Base-by-base conservation (phyloP, 164 flowering plant species). In the Platanus orientalis region DNA sequence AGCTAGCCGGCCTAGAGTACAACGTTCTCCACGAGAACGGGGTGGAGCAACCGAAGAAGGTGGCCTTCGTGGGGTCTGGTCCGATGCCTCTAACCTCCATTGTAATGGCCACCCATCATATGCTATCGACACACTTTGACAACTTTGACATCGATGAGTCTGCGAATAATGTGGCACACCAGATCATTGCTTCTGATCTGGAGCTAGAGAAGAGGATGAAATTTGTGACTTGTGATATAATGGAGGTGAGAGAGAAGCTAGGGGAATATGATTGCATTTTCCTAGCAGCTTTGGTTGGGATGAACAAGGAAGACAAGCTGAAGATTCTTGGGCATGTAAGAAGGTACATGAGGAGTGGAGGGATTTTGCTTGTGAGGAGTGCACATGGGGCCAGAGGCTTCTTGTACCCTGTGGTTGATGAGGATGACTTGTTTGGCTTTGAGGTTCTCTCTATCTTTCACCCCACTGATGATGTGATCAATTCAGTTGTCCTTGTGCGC, bases 1-100 rank as follows among this genome's bases (percentile, higher is more conserved):
- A 82, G 30, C 70, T 86, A 11, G 81, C 77, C 34, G 27, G 24
- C 16, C 26, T 80, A 4, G 92, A 84, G 48, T 58, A 70, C 63
- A 63, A 4, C 13, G 75, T 84, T 36, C 72, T 81, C 1, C 16
- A 0, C 3, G 63, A 76, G 7, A 69, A 80, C 54, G 75, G 76
- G 0, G 48, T 69, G 2, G 50, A 40, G 39, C 62, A 65, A 6
- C 85, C 89, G 0, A 78, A 76, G 52, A 75, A 69, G 50, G 71
- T 86, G 1, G 92, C 87, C n/a, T 86, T 86, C 34, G 64, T 84
- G 13, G 92, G 89, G 20, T 86, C 92, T 1, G 92, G 92, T 58
- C 84, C 87, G 9, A 60, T 86, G 76, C 89, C 89, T 20, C 75
- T 84, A 2, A 76, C 85, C 9, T 76, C 87, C 29, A 32, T 86